Evolutionary conservation across 2,329 filamentous ascomycete species (phyloP).

Genomic region (Colletotrichum plurivorum): DNA sequence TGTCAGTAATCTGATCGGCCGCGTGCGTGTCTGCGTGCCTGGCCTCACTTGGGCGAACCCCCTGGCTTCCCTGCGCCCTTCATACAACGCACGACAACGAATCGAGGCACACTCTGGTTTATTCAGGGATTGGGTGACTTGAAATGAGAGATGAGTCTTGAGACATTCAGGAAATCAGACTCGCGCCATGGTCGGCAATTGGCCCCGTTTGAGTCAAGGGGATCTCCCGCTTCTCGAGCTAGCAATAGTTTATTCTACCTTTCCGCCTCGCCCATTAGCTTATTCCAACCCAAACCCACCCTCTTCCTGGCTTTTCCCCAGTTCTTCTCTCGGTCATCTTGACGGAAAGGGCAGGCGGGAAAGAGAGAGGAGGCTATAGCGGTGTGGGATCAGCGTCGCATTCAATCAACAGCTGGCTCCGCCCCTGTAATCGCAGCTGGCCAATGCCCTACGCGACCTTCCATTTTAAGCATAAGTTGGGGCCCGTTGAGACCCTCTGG

Average conservation of each 20-base stretch:
- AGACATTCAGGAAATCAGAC: not conserved
- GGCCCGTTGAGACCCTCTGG: conserved; percentile 14
- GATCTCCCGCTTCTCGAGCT: conserved; percentile 27
- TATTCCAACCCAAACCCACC: not conserved
- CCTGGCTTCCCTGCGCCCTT: not conserved
- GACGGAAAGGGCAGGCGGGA: conserved; percentile 35
- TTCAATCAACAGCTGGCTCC: conserved; percentile 16
- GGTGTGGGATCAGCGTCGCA: conserved; percentile 25
- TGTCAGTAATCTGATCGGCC: not conserved
- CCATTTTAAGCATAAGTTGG: conserved; percentile 38
- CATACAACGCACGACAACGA: conserved; percentile 1
- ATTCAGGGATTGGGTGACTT: not conserved
- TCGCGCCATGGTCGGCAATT: conserved; percentile 22
- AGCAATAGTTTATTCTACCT: conserved; percentile 28
- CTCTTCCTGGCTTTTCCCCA: not conserved
- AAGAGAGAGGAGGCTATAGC: not conserved
- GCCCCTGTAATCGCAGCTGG: not conserved
- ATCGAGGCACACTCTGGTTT: not conserved
- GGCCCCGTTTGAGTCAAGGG: conserved; percentile 10
- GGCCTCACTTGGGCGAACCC: not conserved
- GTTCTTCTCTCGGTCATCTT: conserved; percentile 20
- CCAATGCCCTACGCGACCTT: conserved; percentile 35
- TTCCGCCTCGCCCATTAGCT: too few species aligned
- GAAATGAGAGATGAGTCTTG: not conserved
- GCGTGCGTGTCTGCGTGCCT: not conserved